These are phyloP conservation scores for Diospyros kaki DNA, from an alignment of 148 eudicot genomes.

Conservation along the genomic window DNA sequence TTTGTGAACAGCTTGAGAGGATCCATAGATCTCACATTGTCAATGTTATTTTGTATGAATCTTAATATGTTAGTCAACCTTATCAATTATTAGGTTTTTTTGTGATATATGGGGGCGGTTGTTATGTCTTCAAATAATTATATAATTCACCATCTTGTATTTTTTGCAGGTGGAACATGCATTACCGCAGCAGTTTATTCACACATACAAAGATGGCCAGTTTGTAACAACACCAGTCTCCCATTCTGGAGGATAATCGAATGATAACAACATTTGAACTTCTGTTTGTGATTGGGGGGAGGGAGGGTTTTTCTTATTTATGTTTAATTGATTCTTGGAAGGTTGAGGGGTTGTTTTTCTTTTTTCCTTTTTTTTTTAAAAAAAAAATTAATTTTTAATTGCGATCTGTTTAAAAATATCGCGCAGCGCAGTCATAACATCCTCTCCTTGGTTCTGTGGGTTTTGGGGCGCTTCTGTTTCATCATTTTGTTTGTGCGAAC, in stretches of 20 bases:
- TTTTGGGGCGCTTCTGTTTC: no score
- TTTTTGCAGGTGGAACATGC: conserved; percentile 75
- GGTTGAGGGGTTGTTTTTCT: conserved; percentile 1
- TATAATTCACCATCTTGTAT: neutral
- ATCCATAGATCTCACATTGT: no score
- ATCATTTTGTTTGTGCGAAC: conserved; percentile 1
- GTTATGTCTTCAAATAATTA: no score
- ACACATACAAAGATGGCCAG: conserved; percentile 69
- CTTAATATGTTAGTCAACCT: no score
- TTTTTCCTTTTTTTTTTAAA: neutral
- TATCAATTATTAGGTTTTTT: no score
- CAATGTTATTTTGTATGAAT: no score
- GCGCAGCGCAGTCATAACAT: neutral
- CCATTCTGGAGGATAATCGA: conserved; percentile 79
- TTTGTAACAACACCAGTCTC: conserved; percentile 82
- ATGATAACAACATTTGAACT: neutral
- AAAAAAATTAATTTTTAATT: neutral
- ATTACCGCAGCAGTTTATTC: conserved; percentile 88
- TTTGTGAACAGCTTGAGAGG: no score
- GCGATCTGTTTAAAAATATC: neutral
- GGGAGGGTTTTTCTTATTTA: neutral
- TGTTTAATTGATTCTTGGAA: conserved; percentile 8
- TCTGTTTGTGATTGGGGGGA: neutral
- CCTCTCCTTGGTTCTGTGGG: neutral
- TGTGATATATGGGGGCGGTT: no score